Evolutionary conservation across 1,284 basidiomycete species (phyloP).

Genomic region (Ceratobasidium papillatum): DNA sequence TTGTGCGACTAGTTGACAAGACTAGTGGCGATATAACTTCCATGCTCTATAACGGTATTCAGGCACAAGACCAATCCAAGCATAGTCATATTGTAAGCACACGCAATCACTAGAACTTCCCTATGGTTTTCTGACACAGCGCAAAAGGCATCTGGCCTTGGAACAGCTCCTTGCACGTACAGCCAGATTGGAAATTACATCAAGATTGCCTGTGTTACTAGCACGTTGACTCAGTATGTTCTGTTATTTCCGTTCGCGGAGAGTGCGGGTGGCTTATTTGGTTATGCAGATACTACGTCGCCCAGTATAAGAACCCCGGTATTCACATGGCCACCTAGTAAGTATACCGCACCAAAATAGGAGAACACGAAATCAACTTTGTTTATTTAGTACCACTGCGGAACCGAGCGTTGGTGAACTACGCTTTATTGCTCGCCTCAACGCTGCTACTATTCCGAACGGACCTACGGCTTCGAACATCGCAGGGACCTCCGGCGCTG

Average conservation of each 20-base stretch:
- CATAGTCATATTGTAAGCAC: conserved; percentile 32
- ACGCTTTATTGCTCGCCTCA: conserved; percentile 61
- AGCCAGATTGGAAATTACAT: conserved; percentile 34
- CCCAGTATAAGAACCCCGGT: conserved; percentile 38
- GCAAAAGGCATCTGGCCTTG: conserved; percentile 35
- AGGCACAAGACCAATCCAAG: conserved; percentile 6
- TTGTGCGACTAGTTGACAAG: conserved; percentile 11
- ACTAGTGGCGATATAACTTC: conserved; percentile 42
- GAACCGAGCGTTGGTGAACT: conserved; percentile 60
- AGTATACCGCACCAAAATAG: neutral
- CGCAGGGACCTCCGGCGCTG: conserved; percentile 46
- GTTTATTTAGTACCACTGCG: conserved; percentile 29
- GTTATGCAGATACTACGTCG: conserved; percentile 36
- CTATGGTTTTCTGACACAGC: neutral
- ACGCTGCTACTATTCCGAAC: conserved; percentile 55
- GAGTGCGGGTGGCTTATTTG: neutral
- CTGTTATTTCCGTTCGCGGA: neutral
- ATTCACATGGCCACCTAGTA: conserved; percentile 44
- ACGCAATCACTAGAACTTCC: neutral
- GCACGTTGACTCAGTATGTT: conserved; percentile 39
- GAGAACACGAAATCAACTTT: neutral
- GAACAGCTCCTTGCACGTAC: conserved; percentile 22
- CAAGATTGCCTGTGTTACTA: conserved; percentile 33
- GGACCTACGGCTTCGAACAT: conserved; percentile 54
- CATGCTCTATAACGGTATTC: conserved; percentile 38